Percentiles rank a stretch among this genome's conserved stretches.
phyloP scores from a whole-genome alignment of 805 yeast genomes.

The Hanseniaspora lindneri region DNA sequence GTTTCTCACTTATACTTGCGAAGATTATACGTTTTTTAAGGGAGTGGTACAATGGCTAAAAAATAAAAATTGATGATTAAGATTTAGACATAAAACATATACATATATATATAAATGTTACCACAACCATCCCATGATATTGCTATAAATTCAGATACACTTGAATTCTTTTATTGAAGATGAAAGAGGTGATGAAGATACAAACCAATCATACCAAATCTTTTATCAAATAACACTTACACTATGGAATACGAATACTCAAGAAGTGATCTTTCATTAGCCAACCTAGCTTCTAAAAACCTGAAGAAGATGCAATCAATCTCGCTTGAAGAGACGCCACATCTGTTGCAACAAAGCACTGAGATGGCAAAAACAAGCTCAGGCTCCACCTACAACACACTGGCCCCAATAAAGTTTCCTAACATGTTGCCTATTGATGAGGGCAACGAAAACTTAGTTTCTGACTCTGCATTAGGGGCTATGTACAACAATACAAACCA shows the following conservation, averaged over 20 bases:
- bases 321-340: not conserved
- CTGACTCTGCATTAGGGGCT: conserved; percentile 14
- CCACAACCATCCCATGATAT: too few species aligned
- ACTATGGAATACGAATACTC: conserved; percentile 8
- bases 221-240: not conserved
- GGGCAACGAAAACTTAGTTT: conserved; percentile 15
- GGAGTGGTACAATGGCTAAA: too few species aligned
- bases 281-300: conserved; percentile 13
- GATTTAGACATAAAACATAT: too few species aligned
- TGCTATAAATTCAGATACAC: too few species aligned
- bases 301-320: conserved; percentile 11
- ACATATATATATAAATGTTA: too few species aligned
- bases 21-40: too few species aligned
- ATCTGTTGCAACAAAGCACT: too few species aligned
- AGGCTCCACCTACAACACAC: conserved; percentile 14
- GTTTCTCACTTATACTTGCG: too few species aligned
- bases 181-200: not conserved
- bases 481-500: conserved; percentile 13
- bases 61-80: too few species aligned
- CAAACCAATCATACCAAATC: not conserved
- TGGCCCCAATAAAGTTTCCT: conserved; percentile 66
- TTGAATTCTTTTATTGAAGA: too few species aligned
- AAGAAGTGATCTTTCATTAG: conserved; percentile 12
- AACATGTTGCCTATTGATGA: conserved; percentile 16
- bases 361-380: conserved; percentile 14